A percentile compares a stretch with the other conserved stretches of the same genome.
phyloP scores from a whole-genome alignment of 805 yeast species.

The Kazachstania viticola region DNA sequence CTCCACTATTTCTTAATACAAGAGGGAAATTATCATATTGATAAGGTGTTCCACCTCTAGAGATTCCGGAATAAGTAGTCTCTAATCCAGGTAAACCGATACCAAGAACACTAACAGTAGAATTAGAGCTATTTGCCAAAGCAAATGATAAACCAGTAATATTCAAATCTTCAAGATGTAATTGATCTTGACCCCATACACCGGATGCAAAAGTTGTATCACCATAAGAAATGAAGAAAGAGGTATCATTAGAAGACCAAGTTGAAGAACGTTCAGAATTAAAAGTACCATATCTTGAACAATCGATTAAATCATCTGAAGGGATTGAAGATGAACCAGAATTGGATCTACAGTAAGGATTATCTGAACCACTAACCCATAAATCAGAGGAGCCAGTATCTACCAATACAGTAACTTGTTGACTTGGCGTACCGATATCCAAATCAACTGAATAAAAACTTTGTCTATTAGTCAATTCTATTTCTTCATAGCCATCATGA shows the following conservation, averaged over 20 bases:
- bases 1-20: conserved; percentile 45
- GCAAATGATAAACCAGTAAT: conserved; percentile 54
- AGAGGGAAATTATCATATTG: conserved; percentile 58
- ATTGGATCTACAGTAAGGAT: conserved; percentile 32
- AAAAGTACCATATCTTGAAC: conserved; percentile 30
- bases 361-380: conserved; percentile 38
- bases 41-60: conserved; percentile 20
- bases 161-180: conserved; percentile 40
- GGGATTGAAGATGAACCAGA: background rate
- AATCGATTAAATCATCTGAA: conserved; percentile 23
- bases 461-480: conserved; percentile 29
- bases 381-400: conserved; percentile 71
- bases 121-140: conserved; percentile 53
- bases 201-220: conserved; percentile 38
- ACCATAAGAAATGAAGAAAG: conserved; percentile 39
- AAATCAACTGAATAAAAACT: conserved; percentile 37
- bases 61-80: conserved; percentile 36
- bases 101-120: conserved; percentile 60
- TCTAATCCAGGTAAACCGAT: conserved; percentile 64
- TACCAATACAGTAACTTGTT: conserved; percentile 40
- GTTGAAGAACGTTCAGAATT: conserved; percentile 13
- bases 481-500: conserved; percentile 22
- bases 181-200: conserved; percentile 40
- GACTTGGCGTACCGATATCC: conserved; percentile 45
- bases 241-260: conserved; percentile 22